These are phyloP conservation scores for Gleditsia sinensis DNA, from an alignment of 306 rosid species.

Conservation along the genomic window DNA sequence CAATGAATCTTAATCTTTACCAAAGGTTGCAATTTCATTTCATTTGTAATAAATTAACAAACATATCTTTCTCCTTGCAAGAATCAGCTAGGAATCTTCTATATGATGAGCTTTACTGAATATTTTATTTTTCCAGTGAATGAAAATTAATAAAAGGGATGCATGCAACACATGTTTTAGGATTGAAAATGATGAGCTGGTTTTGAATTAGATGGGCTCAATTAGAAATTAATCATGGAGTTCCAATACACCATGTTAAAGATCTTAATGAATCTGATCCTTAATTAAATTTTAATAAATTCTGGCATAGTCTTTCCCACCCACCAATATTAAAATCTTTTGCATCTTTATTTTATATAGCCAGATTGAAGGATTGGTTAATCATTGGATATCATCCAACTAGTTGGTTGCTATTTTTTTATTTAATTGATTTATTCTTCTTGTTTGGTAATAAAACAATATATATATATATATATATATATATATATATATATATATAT, in stretches of 20 bases:
- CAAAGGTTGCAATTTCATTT: neutral
- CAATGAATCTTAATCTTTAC: neutral
- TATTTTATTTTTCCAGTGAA: neutral
- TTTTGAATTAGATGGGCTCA: neutral
- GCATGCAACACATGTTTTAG: constrained; percentile 5
- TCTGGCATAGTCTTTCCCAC: neutral
- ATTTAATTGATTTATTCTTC: neutral
- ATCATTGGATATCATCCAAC: neutral
- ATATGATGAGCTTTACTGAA: neutral
- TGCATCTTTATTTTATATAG: neutral
- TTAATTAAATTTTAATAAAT: neutral
- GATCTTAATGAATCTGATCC: neutral
- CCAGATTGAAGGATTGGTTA: neutral
- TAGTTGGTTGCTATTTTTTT: neutral
- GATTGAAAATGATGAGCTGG: constrained; percentile 3
- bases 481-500: too few species aligned
- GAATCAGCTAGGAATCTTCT: constrained; percentile 14
- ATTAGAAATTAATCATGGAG: neutral
- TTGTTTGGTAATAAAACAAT: neutral
- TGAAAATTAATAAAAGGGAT: too few species aligned
- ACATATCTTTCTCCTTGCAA: neutral
- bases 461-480: too few species aligned
- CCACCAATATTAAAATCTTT: too few species aligned
- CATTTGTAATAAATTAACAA: neutral
- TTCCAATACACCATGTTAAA: constrained; percentile 8